Percentiles rank a stretch among this genome's conserved stretches.
Evolutionary conservation across 371 early-diverging fungal genomes (phyloP).

Genomic region (Mucor piriformis): DNA sequence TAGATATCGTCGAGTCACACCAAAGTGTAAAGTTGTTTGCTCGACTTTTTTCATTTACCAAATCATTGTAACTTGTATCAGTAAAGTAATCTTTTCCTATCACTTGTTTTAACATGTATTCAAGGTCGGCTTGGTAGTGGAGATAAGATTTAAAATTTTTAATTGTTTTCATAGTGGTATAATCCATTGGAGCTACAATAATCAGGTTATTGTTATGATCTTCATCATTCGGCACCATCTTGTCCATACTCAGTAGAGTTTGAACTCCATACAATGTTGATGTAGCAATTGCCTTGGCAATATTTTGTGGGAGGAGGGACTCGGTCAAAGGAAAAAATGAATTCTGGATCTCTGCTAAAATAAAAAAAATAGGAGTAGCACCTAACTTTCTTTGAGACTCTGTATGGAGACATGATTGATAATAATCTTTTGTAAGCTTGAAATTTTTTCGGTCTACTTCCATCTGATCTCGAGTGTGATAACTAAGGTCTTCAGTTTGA

Average conservation of each 20-base stretch:
- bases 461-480: constrained; percentile 9
- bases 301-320: not conserved
- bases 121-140: no score
- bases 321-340: not conserved
- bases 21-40: not conserved
- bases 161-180: no score
- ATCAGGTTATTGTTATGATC: no score
- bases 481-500: not conserved
- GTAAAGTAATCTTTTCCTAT: no score
- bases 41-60: not conserved
- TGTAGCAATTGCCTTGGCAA: not conserved
- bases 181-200: no score
- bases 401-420: constrained; percentile 53
- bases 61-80: not conserved
- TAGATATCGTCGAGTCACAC: not conserved
- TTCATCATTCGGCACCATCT: no score
- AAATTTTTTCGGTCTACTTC: constrained; percentile 44
- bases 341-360: constrained; percentile 9
- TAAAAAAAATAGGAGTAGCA: constrained; percentile 39
- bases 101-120: no score
- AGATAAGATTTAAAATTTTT: no score
- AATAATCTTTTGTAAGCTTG: constrained; percentile 46
- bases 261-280: not conserved
- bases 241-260: not conserved
- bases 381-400: constrained; percentile 28